A percentile compares a stretch with the other conserved stretches of the same genome.
Conservation (phyloP, 805 yeast species). For the Kregervanrija pseudodelftensis region DNA sequence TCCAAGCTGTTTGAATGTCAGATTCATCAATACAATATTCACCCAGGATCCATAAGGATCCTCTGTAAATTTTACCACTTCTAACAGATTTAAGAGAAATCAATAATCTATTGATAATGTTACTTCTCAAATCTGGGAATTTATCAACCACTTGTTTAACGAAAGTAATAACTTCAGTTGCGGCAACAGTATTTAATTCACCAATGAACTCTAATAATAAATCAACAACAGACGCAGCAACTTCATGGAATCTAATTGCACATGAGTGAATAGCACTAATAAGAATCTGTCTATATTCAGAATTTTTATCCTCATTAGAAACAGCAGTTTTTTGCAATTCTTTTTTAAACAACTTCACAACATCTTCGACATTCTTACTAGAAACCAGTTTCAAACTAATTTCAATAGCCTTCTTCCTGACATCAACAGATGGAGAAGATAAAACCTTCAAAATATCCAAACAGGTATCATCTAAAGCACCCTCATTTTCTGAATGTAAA, state of each 20-base stretch:
- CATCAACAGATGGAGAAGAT: conserved; percentile 85
- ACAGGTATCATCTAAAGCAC: conserved; percentile 73
- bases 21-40: conserved; percentile 72
- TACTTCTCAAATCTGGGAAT: conserved; percentile 69
- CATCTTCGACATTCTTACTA: conserved; percentile 88
- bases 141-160: conserved; percentile 92
- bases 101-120: conserved; percentile 59
- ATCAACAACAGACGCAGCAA: conserved; percentile 86
- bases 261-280: conserved; percentile 84
- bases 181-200: conserved; percentile 78
- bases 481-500: conserved; percentile 67
- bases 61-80: conserved; percentile 87
- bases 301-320: conserved; percentile 68
- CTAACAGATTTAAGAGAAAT: conserved; percentile 56
- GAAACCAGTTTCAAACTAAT: conserved; percentile 77
- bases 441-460: conserved; percentile 82
- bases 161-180: conserved; percentile 84
- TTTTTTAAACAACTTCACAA: conserved; percentile 83
- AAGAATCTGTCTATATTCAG: conserved; percentile 82
- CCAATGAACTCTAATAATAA: conserved; percentile 78
- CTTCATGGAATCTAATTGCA: conserved; percentile 83
- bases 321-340: conserved; percentile 73
- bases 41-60: conserved; percentile 93
- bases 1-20: conserved; percentile 81
- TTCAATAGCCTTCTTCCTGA: conserved; percentile 79